Conservation (phyloP, 169 alveolate genomes). For the Eimeria maxima region DNA sequence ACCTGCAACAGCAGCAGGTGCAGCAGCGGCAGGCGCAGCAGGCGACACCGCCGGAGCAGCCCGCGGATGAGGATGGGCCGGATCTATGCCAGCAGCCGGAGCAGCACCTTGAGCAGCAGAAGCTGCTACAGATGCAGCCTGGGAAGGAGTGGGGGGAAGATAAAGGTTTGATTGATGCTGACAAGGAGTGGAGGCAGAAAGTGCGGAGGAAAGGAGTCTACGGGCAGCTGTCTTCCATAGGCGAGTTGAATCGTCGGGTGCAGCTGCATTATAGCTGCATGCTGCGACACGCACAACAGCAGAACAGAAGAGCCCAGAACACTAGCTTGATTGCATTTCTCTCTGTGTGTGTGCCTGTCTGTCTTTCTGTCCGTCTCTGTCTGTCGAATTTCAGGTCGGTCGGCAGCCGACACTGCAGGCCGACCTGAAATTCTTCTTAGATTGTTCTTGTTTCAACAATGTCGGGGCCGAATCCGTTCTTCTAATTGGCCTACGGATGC, state of each 20-base stretch:
- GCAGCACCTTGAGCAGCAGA: constrained; percentile 1
- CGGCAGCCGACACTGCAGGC: too few species aligned
- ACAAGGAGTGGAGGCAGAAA: constrained; percentile 1
- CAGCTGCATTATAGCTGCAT: too few species aligned
- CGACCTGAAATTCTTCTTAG: too few species aligned
- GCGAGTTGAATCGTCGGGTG: neutral
- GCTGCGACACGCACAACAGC: too few species aligned
- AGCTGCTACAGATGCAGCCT: neutral
- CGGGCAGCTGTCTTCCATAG: neutral
- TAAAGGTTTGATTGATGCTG: neutral
- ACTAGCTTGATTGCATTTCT: too few species aligned
- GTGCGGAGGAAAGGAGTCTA: constrained; percentile 1
- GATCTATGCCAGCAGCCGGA: neutral
- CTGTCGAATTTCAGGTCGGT: too few species aligned
- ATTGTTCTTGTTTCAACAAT: too few species aligned
- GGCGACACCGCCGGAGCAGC: too few species aligned
- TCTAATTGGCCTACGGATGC: too few species aligned
- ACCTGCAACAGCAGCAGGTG: neutral
- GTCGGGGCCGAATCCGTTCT: too few species aligned
- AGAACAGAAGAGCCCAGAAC: too few species aligned
- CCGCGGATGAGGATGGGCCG: neutral
- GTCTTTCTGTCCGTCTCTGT: neutral
- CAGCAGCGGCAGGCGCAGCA: constrained; percentile 13
- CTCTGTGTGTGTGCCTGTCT: too few species aligned
- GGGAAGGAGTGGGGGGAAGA: neutral